Base-by-base conservation (phyloP, 345 rosid genomes). In the Citrus unshiu region DNA sequence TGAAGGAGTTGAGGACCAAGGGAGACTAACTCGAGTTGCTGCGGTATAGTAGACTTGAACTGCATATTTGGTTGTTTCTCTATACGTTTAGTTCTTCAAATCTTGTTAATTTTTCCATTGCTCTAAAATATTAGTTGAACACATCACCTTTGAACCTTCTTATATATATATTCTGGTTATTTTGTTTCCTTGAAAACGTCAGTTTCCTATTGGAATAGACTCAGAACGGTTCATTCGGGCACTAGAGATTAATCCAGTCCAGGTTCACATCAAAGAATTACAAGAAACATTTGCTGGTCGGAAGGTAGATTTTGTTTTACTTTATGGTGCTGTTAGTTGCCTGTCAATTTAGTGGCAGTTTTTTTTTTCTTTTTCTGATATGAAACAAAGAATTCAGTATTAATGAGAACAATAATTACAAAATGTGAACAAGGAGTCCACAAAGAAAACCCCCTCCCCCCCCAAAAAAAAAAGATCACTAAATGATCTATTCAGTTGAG, bases 131-230 rank as follows among this genome's bases (percentile, higher is more conserved):
- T 77, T 14, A 67, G 70, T 35, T 65, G 25, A 39, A 37, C 61
- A 19, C 57, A 43, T 77, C 46, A 54, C 46, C 62, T 30, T 27
- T 18, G 21, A 37, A 76, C 49, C 43, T 77, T 63, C 22, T 49
- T 74, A 68, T 73, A 39, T 46, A 75, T 16, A 67, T 59, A n/a
- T 77, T 39, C 75, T 40, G 64, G 59, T 57, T 60, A 71, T 68
- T 46, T 72, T 66, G 62, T 79, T 68, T 81, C 77, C 69, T 83
- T 75, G 69, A 63, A 46, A 40, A 70, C 46, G 77, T 68, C 90
- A 97, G 99, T 97, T 97, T 85, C 99, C 99, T 51, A 97, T 97
- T 75, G 98, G 99, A 69, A 97, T 97, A 86, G 99, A 97, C 85
- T 93, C 98, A 51, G 92, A 89, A 5, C 86, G 98, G 70, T 94